phyloP scores from a whole-genome alignment of 345 rosid genomes.

The Gossypium turneri region DNA sequence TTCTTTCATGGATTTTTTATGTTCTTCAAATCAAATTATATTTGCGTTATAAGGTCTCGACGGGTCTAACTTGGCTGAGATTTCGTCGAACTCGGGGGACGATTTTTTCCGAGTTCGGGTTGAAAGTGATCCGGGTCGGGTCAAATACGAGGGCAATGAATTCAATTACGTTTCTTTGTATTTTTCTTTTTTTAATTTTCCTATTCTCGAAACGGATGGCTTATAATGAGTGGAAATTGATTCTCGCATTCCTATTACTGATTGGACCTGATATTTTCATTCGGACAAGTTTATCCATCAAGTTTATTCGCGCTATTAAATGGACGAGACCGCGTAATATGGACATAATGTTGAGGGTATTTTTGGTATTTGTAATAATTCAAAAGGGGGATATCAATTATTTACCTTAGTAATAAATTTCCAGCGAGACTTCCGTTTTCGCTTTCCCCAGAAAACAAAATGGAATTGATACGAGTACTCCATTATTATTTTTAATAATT shows the following conservation, averaged over 20 bases:
- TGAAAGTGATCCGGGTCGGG: constrained; percentile 25
- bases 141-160: constrained; percentile 26
- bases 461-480: background rate
- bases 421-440: constrained; percentile 13
- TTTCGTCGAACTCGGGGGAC: constrained; percentile 20
- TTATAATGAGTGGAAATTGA: background rate
- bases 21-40: background rate
- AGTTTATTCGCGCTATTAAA: background rate
- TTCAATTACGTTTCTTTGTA: background rate
- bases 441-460: background rate
- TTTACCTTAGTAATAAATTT: constrained; percentile 36
- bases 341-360: constrained; percentile 23
- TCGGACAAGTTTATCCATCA: constrained; percentile 36
- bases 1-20: background rate
- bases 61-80: constrained; percentile 26
- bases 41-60: too few species aligned
- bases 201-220: background rate
- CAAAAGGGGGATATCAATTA: constrained; percentile 14
- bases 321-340: background rate
- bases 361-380: constrained; percentile 11
- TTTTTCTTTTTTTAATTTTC: constrained; percentile 15
- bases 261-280: background rate
- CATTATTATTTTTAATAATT: background rate
- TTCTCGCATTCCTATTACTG: constrained; percentile 27
- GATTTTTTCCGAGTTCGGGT: constrained; percentile 14